Percentiles rank a stretch among this genome's conserved stretches.
phyloP scores from a whole-genome alignment of 306 rosid genomes.

The Pueraria montana region DNA sequence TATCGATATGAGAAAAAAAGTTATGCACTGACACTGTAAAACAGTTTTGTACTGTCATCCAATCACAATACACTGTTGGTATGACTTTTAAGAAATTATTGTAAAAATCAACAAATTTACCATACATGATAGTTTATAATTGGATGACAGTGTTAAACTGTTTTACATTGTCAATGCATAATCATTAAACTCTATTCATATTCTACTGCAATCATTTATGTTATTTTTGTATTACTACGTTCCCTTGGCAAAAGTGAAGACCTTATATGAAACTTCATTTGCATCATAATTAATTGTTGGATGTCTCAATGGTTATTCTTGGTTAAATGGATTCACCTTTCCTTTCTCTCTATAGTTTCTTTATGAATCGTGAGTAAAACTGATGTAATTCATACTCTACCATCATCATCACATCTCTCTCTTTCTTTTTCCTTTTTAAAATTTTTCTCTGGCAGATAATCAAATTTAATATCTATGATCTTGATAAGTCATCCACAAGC shows the following conservation, averaged over 20 bases:
- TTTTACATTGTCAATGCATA: too few relatives aligned
- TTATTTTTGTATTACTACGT: conserved; percentile 2
- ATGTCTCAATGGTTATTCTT: conserved; percentile 3
- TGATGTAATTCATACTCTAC: background rate
- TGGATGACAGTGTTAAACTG: too few relatives aligned
- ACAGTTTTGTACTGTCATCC: too few relatives aligned
- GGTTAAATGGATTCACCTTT: conserved; percentile 10
- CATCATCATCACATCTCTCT: background rate
- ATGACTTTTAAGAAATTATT: too few relatives aligned
- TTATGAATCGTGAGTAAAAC: conserved; percentile 20
- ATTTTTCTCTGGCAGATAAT: conserved; percentile 52
- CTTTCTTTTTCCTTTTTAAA: background rate
- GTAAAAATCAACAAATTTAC: too few relatives aligned
- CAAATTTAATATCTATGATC: conserved; percentile 69
- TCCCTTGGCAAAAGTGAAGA: background rate
- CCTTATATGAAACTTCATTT: background rate
- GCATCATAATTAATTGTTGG: conserved; percentile 3
- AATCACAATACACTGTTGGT: too few relatives aligned
- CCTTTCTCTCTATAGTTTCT: conserved; percentile 20
- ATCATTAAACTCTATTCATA: too few relatives aligned
- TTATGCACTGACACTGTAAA: too few relatives aligned
- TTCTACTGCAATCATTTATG: background rate
- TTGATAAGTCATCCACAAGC: conserved; percentile 71
- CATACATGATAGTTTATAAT: too few relatives aligned
- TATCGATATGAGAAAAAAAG: too few relatives aligned